Evolutionary conservation across 2,329 filamentous ascomycete species (phyloP).

Genomic region (Grosmannia serpens): DNA sequence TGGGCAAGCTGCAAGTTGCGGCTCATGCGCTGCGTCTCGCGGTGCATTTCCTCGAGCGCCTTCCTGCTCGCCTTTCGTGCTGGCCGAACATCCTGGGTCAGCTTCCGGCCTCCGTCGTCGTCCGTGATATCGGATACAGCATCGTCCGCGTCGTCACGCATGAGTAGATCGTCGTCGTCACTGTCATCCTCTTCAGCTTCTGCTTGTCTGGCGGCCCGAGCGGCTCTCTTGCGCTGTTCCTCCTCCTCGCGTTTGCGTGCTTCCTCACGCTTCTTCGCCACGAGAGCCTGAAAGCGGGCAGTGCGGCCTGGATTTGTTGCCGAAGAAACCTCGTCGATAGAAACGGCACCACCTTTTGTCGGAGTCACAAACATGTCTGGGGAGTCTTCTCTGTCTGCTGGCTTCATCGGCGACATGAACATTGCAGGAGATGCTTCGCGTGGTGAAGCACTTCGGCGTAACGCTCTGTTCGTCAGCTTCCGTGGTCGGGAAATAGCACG

Average conservation of each 20-base stretch:
- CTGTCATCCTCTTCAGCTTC: conserved; percentile 25
- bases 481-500: conserved; percentile 27
- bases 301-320: conserved; percentile 34
- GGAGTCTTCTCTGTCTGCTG: conserved; percentile 21
- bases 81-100: conserved; percentile 51
- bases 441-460: conserved; percentile 10
- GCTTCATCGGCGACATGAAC: conserved; percentile 10
- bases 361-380: conserved; percentile 49
- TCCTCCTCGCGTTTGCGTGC: conserved; percentile 55
- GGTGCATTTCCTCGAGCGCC: conserved; percentile 86
- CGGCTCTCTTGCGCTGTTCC: conserved; percentile 35
- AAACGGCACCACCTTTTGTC: conserved; percentile 19
- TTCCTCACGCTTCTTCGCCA: conserved; percentile 63
- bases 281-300: conserved; percentile 57
- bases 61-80: conserved; percentile 86
- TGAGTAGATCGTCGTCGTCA: conserved; percentile 25
- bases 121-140: conserved; percentile 45
- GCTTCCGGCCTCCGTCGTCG: conserved; percentile 48
- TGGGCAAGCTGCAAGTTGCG: conserved; percentile 86
- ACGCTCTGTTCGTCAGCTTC: conserved; percentile 17
- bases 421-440: conserved; percentile 5
- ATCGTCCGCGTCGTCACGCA: conserved; percentile 35
- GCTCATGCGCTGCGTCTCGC: conserved; percentile 84
- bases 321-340: conserved; percentile 28
- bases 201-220: conserved; percentile 31